A percentile compares a stretch with the other conserved stretches of the same genome.
Conservation (phyloP, 2,329 filamentous ascomycete genomes). For the Aureobasidium pullulans region DNA sequence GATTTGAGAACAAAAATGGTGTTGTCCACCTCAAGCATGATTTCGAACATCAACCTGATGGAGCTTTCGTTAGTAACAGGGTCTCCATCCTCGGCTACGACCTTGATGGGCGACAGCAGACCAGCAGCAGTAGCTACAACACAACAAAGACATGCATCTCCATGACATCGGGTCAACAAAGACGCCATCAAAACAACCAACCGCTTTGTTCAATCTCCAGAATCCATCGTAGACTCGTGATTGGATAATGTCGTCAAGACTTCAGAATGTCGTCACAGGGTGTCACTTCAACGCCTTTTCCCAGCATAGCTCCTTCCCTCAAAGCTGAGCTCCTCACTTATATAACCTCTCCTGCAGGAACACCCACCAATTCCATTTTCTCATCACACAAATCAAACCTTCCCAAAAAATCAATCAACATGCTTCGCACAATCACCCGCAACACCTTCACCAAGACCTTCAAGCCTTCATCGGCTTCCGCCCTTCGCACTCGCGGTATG, state of each 20-base stretch:
- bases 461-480: constrained; percentile 8
- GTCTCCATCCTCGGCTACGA: background rate
- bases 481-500: constrained; percentile 6
- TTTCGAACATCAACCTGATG: too few relatives aligned
- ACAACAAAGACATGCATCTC: background rate
- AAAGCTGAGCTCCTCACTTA: background rate
- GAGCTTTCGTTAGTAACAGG: background rate
- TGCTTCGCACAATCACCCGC: constrained; percentile 16
- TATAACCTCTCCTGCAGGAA: constrained; percentile 6
- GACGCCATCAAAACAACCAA: background rate
- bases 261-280: constrained; percentile 2
- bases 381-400: background rate
- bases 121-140: background rate
- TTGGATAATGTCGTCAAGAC: constrained; percentile 5
- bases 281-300: background rate
- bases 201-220: background rate
- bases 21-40: too few relatives aligned
- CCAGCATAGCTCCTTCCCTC: background rate
- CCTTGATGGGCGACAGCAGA: constrained; percentile 6
- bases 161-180: background rate
- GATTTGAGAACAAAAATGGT: too few relatives aligned
- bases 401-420: constrained; percentile 1
- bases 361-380: background rate
- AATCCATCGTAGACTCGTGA: background rate
- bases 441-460: constrained; percentile 13